Base-by-base conservation (phyloP, 768 basidiomycete genomes). In the Boletus coccyginus region DNA sequence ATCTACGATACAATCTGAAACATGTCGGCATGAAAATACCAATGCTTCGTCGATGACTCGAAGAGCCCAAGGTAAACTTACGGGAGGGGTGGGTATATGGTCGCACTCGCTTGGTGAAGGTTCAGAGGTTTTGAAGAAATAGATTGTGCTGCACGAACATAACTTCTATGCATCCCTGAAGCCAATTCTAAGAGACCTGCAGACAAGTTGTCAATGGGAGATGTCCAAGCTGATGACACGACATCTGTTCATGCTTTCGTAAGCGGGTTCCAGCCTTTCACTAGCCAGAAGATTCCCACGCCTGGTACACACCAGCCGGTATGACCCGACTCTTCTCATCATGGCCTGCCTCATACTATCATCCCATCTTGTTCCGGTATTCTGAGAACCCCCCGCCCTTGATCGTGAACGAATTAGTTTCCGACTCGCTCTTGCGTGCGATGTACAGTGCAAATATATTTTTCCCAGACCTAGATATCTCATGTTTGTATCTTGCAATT, bases 31-130 rank as follows among this genome's bases (percentile, higher is more conserved):
- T 47, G 35, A 43, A 44, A 14, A n/a, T 27, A 9, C 31, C n/a
- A 36, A 53, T 35, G 19, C 29, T 3, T 10, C 6, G 33, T 21
- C 38, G 39, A 33, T 10, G 38, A 27, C 29, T 36, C 29, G 31
- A 29, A 50, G 11, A 33, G 43, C 11, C n/a, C 32, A 38, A 43
- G 39, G 41, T 16, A 41, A 41, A 57, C 86, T 55, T 70, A 92
- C 92, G 92, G 91, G 61, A 88, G 77, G 38, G 92, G 91, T n/a
- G 91, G 92, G 33, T 91, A 80, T 24, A 95, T 77, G 17, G 86
- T 76, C 13, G 84, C 79, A 53, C 85, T 87, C 1, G 87, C 80
- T 67, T 85, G 82, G 19, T 71, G 74, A 5, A 90, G 70, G 46
- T 83, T 84, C 52, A 90, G 63, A 36, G 85, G 82, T 27, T 76